phyloP scores from a whole-genome alignment of 148 eudicot genomes.

The Vaccinium darrowii region DNA sequence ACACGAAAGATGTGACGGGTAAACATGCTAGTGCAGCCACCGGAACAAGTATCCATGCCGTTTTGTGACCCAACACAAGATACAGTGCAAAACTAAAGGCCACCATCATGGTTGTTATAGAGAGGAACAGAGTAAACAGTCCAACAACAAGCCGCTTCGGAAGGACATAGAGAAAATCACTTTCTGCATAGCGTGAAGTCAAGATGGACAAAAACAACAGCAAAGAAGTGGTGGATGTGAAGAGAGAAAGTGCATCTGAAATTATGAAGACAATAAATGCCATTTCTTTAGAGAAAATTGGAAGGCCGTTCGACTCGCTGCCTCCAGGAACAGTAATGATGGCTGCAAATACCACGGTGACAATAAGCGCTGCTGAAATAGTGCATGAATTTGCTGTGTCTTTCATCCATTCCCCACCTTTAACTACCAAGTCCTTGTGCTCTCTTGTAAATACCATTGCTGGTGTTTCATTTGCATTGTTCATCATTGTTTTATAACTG shows the following conservation, averaged over 20 bases:
- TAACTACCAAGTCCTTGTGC: not conserved
- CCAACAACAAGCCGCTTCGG: not conserved
- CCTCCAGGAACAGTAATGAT: slow-evolving; percentile 3
- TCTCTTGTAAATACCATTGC: slow-evolving; percentile 2
- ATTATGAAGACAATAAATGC: not conserved
- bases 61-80: not conserved
- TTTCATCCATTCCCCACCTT: slow-evolving; percentile 10
- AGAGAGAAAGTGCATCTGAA: not conserved
- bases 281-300: not conserved
- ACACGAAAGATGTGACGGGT: not conserved
- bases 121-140: not conserved
- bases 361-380: slow-evolving; percentile 6
- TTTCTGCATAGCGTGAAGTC: not conserved
- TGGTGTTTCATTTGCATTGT: not conserved
- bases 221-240: not conserved
- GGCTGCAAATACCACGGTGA: not conserved
- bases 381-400: slow-evolving; percentile 14
- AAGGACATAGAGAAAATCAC: not conserved
- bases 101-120: not conserved
- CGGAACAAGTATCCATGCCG: not conserved
- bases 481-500: not conserved
- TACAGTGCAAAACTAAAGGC: not conserved
- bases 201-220: not conserved
- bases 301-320: not conserved
- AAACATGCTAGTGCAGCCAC: not conserved